Percentiles rank a stretch among this genome's conserved stretches.
Evolutionary conservation across 257 asterid species (phyloP).

Genomic region (Plectranthus barbatus): DNA sequence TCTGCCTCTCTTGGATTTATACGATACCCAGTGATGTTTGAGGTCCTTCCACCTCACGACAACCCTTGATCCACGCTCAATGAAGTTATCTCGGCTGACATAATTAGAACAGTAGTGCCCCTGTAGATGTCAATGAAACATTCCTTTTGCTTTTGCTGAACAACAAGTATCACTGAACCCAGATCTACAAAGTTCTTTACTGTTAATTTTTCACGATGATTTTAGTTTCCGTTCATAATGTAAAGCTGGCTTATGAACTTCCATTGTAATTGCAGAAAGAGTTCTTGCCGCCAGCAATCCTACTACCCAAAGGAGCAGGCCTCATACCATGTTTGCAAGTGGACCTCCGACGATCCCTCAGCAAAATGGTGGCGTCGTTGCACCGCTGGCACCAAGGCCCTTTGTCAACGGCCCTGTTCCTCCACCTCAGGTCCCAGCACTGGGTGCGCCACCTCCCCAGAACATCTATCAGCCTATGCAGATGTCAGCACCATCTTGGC

Average conservation of each 20-base stretch:
- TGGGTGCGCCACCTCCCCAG: conserved; percentile 61
- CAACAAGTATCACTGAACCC: not conserved
- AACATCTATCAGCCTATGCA: conserved; percentile 47
- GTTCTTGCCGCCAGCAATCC: conserved; percentile 92
- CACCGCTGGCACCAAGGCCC: conserved; percentile 68
- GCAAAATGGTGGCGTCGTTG: conserved; percentile 39
- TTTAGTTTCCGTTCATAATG: not conserved
- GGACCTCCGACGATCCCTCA: conserved; percentile 80
- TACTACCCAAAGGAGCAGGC: conserved; percentile 60
- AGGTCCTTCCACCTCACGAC: not conserved
- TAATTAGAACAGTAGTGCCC: not conserved
- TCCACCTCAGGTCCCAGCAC: conserved; percentile 48
- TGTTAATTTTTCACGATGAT: not conserved
- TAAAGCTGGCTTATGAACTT: not conserved
- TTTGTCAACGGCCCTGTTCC: conserved; percentile 60
- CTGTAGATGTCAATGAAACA: not conserved
- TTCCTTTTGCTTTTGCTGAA: not conserved
- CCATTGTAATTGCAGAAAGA: conserved; percentile 51
- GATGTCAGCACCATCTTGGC: conserved; percentile 59
- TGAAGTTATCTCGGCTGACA: not conserved
- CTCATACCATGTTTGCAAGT: conserved; percentile 93
- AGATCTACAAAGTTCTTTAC: not conserved
- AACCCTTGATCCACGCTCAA: not conserved
- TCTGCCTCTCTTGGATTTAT: not conserved
- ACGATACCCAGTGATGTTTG: not conserved